Conservation (phyloP, 1,284 basidiomycete species). For the Apiotrichum montevideense region DNA sequence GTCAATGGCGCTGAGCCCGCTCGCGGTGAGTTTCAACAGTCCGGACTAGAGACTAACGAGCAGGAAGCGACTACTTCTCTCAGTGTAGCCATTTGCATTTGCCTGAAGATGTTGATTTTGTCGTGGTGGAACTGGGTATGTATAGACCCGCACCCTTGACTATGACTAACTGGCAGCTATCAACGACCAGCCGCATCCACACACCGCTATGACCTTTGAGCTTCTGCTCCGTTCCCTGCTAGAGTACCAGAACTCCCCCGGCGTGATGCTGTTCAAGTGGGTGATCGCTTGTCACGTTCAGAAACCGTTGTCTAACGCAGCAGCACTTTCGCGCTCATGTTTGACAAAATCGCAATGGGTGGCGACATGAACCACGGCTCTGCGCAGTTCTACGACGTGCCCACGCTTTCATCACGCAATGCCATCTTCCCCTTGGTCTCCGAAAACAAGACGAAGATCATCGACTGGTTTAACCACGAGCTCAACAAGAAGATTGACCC, state of each 20-base stretch:
- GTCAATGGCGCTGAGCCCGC: conserved; percentile 27
- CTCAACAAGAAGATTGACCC: background rate
- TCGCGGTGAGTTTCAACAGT: conserved; percentile 11
- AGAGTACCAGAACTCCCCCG: background rate
- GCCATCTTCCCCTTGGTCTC: conserved; percentile 22
- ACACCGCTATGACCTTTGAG: conserved; percentile 6
- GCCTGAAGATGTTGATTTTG: conserved; percentile 27
- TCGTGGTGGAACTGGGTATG: conserved; percentile 28
- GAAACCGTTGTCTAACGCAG: background rate
- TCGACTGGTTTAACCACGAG: conserved; percentile 21
- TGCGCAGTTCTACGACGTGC: conserved; percentile 40
- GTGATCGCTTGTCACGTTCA: background rate
- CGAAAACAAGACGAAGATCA: conserved; percentile 16
- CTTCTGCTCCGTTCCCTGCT: conserved; percentile 11
- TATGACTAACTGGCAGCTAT: conserved; percentile 17
- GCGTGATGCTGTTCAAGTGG: conserved; percentile 11
- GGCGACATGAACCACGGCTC: conserved; percentile 36
- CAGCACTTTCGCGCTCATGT: conserved; percentile 36
- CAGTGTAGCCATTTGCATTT: conserved; percentile 29
- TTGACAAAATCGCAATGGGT: conserved; percentile 28
- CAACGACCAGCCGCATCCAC: conserved; percentile 24
- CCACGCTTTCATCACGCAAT: conserved; percentile 34
- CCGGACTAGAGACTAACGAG: background rate
- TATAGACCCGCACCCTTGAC: background rate
- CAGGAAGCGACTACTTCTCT: conserved; percentile 25